Evolutionary conservation across 306 rosid species (phyloP).

Genomic region (Chamaecrista fasciculata): DNA sequence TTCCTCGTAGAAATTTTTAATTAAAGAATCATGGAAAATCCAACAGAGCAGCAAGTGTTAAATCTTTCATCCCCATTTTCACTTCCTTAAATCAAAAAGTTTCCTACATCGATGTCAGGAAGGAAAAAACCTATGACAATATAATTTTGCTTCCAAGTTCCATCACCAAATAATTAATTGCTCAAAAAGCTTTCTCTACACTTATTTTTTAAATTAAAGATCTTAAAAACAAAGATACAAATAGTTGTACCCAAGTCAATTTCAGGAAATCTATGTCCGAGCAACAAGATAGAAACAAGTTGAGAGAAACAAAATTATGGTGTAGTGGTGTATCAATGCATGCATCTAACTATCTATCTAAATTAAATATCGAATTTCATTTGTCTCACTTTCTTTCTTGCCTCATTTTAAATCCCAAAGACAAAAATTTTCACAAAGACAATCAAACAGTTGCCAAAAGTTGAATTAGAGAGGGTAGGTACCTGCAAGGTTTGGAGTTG

Average conservation of each 20-base stretch:
- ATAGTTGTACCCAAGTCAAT: too few relatives aligned
- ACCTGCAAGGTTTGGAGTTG: constrained; percentile 33
- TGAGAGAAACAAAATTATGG: neutral
- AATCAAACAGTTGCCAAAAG: neutral
- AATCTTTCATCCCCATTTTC: neutral
- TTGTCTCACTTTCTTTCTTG: constrained; percentile 4
- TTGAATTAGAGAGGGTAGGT: constrained; percentile 22
- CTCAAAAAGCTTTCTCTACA: too few relatives aligned
- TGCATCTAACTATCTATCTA: neutral
- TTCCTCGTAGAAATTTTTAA: neutral
- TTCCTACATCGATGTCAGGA: too few relatives aligned
- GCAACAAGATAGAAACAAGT: neutral
- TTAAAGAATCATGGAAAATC: neutral
- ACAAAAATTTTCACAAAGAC: constrained; percentile 19
- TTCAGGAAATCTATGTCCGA: neutral
- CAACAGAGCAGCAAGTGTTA: neutral
- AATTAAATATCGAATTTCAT: constrained; percentile 5
- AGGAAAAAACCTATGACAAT: too few relatives aligned
- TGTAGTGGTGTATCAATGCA: neutral
- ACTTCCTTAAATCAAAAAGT: neutral
- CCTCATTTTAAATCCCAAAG: constrained; percentile 2
- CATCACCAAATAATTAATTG: too few relatives aligned
- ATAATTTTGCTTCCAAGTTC: too few relatives aligned
- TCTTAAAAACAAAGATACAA: too few relatives aligned
- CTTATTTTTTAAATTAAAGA: too few relatives aligned